A percentile compares a stretch with the other conserved stretches of the same genome.
phyloP scores from a whole-genome alignment of 139 green algal genomes.

The Zygnema cylindricum region DNA sequence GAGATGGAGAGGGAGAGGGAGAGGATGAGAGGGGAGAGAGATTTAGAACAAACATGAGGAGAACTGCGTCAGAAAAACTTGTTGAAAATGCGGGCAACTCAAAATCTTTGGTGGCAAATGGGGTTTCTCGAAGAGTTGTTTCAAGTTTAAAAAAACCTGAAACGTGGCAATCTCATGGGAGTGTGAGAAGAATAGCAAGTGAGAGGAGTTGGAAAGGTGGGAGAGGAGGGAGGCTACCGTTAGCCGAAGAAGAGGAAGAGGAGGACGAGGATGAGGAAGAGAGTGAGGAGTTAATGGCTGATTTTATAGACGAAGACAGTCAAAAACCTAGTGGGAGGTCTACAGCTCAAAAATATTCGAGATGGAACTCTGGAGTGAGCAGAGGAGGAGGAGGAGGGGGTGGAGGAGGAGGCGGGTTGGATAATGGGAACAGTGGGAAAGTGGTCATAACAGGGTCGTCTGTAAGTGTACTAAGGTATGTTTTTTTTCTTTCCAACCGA shows the following conservation, averaged over 20 bases:
- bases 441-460: constrained; percentile 37
- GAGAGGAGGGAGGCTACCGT: background rate
- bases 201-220: constrained; percentile 17
- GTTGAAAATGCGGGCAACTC: background rate
- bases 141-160: background rate
- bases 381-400: background rate
- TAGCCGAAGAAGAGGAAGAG: constrained; percentile 12
- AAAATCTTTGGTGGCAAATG: background rate
- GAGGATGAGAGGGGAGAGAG: constrained; percentile 21
- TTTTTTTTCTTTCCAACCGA: background rate
- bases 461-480: constrained; percentile 37
- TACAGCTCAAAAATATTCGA: background rate
- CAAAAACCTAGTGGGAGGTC: constrained; percentile 28
- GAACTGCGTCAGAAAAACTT: background rate
- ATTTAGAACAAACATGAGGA: background rate
- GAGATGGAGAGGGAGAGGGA: constrained; percentile 32
- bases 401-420: constrained; percentile 4
- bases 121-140: background rate
- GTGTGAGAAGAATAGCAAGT: background rate
- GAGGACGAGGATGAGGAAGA: constrained; percentile 58
- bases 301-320: constrained; percentile 59
- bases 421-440: constrained; percentile 1
- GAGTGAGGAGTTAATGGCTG: constrained; percentile 59
- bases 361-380: background rate
- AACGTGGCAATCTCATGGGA: background rate